phyloP scores from a whole-genome alignment of 306 rosid genomes.

The Castanospermum australe region DNA sequence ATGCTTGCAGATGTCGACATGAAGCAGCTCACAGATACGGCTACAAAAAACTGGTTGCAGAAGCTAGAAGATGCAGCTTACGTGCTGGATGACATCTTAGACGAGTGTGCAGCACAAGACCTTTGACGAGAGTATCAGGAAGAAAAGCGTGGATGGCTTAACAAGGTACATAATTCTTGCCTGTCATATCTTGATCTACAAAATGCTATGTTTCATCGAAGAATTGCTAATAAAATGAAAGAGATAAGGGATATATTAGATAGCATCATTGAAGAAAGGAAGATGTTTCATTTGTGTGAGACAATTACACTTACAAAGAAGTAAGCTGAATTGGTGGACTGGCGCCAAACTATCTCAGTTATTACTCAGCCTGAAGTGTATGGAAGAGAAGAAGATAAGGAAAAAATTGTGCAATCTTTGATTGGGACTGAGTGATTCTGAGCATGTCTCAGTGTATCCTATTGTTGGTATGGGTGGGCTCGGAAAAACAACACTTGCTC shows the following conservation, averaged over 20 bases:
- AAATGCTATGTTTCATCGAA: background rate
- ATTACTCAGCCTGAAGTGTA: conserved; percentile 8
- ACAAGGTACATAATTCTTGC: background rate
- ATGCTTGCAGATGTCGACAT: background rate
- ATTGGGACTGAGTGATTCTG: background rate
- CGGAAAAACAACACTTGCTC: conserved; percentile 31
- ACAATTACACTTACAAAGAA: too few relatives aligned
- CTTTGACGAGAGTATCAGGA: too few relatives aligned
- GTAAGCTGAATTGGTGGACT: too few relatives aligned
- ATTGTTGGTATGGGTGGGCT: conserved; percentile 26
- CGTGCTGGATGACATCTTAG: background rate
- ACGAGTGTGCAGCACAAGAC: too few relatives aligned
- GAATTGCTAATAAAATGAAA: background rate
- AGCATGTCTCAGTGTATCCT: background rate
- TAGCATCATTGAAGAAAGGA: conserved; percentile 13
- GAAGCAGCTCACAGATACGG: background rate
- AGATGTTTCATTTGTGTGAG: too few relatives aligned
- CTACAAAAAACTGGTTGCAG: background rate
- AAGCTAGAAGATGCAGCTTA: background rate
- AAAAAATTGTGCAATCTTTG: background rate
- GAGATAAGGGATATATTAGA: background rate
- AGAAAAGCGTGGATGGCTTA: background rate
- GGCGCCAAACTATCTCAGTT: too few relatives aligned
- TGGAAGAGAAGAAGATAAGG: conserved; percentile 19
- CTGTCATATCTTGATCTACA: background rate